These are phyloP conservation scores for Calonectria crousiana DNA, from an alignment of 2,329 filamentous ascomycete species.

Conservation along the genomic window DNA sequence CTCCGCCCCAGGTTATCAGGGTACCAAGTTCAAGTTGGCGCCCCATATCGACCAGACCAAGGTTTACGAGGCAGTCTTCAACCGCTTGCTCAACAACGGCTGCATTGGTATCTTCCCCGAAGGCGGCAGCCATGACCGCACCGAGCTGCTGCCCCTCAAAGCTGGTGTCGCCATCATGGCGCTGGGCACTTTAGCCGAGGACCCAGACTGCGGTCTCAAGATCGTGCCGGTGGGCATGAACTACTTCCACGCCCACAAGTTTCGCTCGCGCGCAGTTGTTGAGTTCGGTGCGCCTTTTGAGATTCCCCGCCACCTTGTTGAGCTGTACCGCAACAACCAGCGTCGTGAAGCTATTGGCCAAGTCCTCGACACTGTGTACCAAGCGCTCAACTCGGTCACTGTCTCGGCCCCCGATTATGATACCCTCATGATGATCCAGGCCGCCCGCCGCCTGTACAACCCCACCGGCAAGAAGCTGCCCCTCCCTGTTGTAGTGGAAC, in stretches of 20 bases:
- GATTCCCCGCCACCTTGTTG: slow-evolving; percentile 83
- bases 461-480: slow-evolving; percentile 94
- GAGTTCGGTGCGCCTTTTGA: slow-evolving; percentile 94
- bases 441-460: slow-evolving; percentile 92
- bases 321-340: slow-evolving; percentile 86
- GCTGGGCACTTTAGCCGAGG: slow-evolving; percentile 85
- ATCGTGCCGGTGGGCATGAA: slow-evolving; percentile 99
- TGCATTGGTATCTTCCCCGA: slow-evolving; percentile 98
- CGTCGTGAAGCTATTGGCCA: slow-evolving; percentile 88
- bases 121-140: slow-evolving; percentile 94
- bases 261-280: slow-evolving; percentile 93
- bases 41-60: slow-evolving; percentile 94
- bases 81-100: slow-evolving; percentile 82
- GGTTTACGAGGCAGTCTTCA: slow-evolving; percentile 94
- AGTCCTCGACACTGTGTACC: slow-evolving; percentile 87
- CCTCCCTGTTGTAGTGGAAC: slow-evolving; percentile 90
- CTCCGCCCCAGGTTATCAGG: slow-evolving; percentile 73
- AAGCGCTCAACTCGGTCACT: slow-evolving; percentile 87
- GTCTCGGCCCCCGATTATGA: slow-evolving; percentile 95
- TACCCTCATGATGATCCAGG: slow-evolving; percentile 96
- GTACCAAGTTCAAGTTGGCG: slow-evolving; percentile 87
- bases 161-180: slow-evolving; percentile 99
- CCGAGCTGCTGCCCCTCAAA: slow-evolving; percentile 91
- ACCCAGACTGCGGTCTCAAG: slow-evolving; percentile 88
- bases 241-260: slow-evolving; percentile 99